phyloP scores from a whole-genome alignment of 2,329 filamentous ascomycete species.

The Fusarium keratoplasticum region DNA sequence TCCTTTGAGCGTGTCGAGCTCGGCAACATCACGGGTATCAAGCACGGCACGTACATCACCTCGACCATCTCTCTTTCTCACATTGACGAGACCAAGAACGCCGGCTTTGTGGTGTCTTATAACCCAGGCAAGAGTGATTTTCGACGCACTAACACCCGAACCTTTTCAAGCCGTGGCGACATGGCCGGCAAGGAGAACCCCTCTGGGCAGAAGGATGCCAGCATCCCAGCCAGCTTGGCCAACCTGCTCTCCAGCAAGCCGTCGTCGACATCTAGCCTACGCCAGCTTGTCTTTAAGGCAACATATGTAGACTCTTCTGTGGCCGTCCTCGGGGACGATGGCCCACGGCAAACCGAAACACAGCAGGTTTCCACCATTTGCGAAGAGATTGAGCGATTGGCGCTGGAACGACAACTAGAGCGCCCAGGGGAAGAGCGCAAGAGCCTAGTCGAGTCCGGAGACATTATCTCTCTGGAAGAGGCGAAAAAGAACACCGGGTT shows the following conservation, averaged over 20 bases:
- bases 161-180: conserved; percentile 68
- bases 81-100: conserved; percentile 81
- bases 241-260: conserved; percentile 56
- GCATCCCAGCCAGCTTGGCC: conserved; percentile 51
- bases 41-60: conserved; percentile 89
- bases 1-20: conserved; percentile 90
- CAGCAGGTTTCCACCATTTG: conserved; percentile 74
- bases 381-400: conserved; percentile 79
- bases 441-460: conserved; percentile 65
- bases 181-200: conserved; percentile 41
- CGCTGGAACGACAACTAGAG: conserved; percentile 60
- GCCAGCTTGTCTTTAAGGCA: conserved; percentile 35
- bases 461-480: conserved; percentile 86
- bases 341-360: conserved; percentile 61
- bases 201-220: conserved; percentile 34
- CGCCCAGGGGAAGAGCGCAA: conserved; percentile 56
- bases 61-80: conserved; percentile 84
- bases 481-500: conserved; percentile 89
- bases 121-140: conserved; percentile 77
- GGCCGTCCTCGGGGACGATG: conserved; percentile 61
- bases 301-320: conserved; percentile 62
- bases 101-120: conserved; percentile 86
- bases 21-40: conserved; percentile 77
- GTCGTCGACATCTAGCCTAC: conserved; percentile 12
- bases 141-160: conserved; percentile 86